Conservation (phyloP, 148 eudicot species). For the Fallopia convolvulus region DNA sequence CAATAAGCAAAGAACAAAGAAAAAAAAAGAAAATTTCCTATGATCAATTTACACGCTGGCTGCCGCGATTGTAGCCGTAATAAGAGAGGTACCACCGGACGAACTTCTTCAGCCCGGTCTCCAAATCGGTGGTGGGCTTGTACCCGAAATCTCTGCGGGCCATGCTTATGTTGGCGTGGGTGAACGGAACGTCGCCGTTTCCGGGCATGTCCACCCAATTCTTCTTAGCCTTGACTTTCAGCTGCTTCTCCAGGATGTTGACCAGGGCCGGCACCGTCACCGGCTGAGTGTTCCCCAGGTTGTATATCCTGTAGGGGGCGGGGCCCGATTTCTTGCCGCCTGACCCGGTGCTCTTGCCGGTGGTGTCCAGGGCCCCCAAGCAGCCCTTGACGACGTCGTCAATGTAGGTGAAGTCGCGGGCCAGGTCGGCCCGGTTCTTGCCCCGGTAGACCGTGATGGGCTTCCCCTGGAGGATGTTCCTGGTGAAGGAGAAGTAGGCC, state of each 20-base stretch:
- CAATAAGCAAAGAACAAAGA: neutral
- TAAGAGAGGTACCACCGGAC: constrained; percentile 61
- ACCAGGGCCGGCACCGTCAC: constrained; percentile 70
- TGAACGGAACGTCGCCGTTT: constrained; percentile 78
- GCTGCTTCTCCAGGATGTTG: constrained; percentile 47
- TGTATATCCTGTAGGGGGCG: constrained; percentile 62
- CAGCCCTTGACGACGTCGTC: constrained; percentile 80
- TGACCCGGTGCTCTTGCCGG: constrained; percentile 62
- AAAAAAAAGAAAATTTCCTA: neutral
- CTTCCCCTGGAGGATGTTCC: constrained; percentile 54
- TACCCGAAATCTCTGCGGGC: constrained; percentile 63
- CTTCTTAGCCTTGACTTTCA: constrained; percentile 68
- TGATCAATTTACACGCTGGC: constrained; percentile 29
- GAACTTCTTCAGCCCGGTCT: constrained; percentile 75
- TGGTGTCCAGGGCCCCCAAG: constrained; percentile 46
- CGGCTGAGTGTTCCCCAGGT: constrained; percentile 68
- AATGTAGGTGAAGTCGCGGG: constrained; percentile 71
- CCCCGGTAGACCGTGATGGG: constrained; percentile 62
- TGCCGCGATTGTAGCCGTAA: constrained; percentile 53
- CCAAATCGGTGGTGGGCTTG: constrained; percentile 65
- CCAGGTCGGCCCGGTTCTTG: constrained; percentile 46
- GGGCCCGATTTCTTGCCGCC: constrained; percentile 64
- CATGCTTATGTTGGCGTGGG: constrained; percentile 60
- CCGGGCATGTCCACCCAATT: constrained; percentile 71
- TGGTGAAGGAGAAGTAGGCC: constrained; percentile 68